Evolutionary conservation across 768 basidiomycete species (phyloP).

Genomic region (Kwoniella pini): DNA sequence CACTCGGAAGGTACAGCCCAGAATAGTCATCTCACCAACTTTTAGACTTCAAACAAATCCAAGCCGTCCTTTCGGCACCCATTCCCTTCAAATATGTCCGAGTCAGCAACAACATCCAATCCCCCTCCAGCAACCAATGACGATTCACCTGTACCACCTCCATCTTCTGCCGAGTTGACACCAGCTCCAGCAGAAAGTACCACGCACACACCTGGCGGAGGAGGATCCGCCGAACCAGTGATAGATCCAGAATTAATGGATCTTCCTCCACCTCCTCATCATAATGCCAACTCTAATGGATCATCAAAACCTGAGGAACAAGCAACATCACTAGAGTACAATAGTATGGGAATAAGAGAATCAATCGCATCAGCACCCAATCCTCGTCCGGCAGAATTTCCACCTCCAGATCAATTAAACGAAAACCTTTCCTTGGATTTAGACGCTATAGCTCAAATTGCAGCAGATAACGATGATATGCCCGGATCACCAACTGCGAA

Average conservation of each 20-base stretch:
- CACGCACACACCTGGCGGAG: not conserved
- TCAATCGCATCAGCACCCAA: constrained; percentile 46
- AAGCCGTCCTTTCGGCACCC: constrained; percentile 3
- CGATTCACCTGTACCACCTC: not conserved
- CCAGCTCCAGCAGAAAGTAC: constrained; percentile 2
- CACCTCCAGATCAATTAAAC: constrained; percentile 21
- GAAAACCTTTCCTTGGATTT: constrained; percentile 32
- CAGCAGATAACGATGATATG: constrained; percentile 28
- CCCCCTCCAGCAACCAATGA: constrained; percentile 6
- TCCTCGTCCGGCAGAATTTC: constrained; percentile 41
- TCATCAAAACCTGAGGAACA: not conserved
- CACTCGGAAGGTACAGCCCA: too few species aligned
- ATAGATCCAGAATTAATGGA: constrained; percentile 43
- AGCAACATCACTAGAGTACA: not conserved
- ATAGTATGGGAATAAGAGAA: constrained; percentile 32
- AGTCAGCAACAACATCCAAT: constrained; percentile 6
- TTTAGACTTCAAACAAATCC: too few species aligned
- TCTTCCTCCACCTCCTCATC: constrained; percentile 34
- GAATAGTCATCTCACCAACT: too few species aligned
- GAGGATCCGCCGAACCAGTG: constrained; percentile 13
- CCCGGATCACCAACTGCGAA: constrained; percentile 47
- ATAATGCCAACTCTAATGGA: not conserved
- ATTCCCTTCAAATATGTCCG: not conserved
- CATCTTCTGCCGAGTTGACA: constrained; percentile 7
- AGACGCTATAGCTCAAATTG: constrained; percentile 23